These are phyloP conservation scores for Dalbergia oliveri DNA, from an alignment of 306 rosid genomes.

Conservation along the genomic window DNA sequence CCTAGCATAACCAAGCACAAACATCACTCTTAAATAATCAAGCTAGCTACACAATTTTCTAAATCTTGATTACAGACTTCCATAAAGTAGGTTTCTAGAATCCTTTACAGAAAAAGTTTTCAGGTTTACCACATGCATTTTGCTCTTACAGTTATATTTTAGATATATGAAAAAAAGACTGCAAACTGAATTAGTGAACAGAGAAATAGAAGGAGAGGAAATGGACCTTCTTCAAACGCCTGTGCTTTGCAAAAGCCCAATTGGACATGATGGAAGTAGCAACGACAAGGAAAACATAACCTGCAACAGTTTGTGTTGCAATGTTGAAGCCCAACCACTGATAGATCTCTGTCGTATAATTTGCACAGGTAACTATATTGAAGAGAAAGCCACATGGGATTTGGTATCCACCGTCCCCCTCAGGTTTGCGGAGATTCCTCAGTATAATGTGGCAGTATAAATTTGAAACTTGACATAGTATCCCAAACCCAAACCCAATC, in stretches of 20 bases:
- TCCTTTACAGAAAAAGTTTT: slow-evolving; percentile 23
- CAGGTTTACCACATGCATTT: neutral
- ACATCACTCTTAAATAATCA: slow-evolving; percentile 15
- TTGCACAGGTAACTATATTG: slow-evolving; percentile 95
- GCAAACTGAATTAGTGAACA: slow-evolving; percentile 18
- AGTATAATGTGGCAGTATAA: slow-evolving; percentile 88
- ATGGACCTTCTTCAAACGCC: slow-evolving; percentile 89
- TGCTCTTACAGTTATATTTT: neutral
- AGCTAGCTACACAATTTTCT: neutral
- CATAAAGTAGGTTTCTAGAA: neutral
- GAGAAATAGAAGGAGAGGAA: slow-evolving; percentile 24
- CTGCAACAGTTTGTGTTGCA: slow-evolving; percentile 93
- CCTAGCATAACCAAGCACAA: slow-evolving; percentile 20
- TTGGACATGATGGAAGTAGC: slow-evolving; percentile 92
- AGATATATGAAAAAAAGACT: neutral
- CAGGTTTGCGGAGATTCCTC: slow-evolving; percentile 82
- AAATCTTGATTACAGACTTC: neutral
- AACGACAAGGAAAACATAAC: slow-evolving; percentile 75
- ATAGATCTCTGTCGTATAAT: slow-evolving; percentile 95
- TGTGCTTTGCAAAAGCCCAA: slow-evolving; percentile 98
- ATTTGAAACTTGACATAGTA: slow-evolving; percentile 76
- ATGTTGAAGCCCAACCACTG: slow-evolving; percentile 99
- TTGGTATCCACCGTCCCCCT: slow-evolving; percentile 91
- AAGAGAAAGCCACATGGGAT: slow-evolving; percentile 92
- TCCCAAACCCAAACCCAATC: slow-evolving; percentile 87